Evolutionary conservation across 2,329 filamentous ascomycete genomes (phyloP).

Genomic region (Beauveria varroae): DNA sequence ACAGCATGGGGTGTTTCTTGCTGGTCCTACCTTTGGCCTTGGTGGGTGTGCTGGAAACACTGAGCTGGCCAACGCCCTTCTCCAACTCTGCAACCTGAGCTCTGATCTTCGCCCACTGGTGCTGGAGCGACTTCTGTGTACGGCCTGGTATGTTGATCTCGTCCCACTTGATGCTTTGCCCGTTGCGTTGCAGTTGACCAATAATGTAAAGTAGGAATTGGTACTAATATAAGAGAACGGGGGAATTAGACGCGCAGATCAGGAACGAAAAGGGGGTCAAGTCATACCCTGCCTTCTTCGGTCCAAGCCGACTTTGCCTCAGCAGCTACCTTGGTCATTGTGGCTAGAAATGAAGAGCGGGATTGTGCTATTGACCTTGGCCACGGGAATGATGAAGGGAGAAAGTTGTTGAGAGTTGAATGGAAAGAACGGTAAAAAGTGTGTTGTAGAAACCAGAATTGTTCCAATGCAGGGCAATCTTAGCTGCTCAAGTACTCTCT

Average conservation of each 20-base stretch:
- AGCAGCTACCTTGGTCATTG: neutral
- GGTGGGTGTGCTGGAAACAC: neutral
- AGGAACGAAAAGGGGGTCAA: too few species aligned
- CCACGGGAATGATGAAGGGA: neutral
- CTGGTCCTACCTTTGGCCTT: conserved; percentile 1
- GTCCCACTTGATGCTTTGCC: conserved; percentile 14
- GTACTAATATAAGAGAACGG: neutral
- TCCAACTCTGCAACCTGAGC: conserved; percentile 20
- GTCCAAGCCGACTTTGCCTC: conserved; percentile 1
- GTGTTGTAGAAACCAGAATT: neutral
- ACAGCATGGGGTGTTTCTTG: too few species aligned
- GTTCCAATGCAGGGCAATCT: neutral
- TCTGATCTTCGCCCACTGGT: conserved; percentile 15
- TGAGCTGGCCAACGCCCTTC: neutral
- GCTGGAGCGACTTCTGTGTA: conserved; percentile 16
- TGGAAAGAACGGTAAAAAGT: neutral
- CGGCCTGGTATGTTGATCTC: conserved; percentile 16
- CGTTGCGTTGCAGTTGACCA: conserved; percentile 8
- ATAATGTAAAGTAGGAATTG: conserved; percentile 15
- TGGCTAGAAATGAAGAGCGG: neutral
- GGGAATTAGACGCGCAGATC: neutral
- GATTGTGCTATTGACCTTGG: neutral
- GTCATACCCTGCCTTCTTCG: conserved; percentile 1
- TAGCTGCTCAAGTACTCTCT: neutral
- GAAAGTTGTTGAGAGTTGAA: neutral